Conservation (phyloP, 192 early-diverging fungal genomes). For the Coemansia sp. region DNA sequence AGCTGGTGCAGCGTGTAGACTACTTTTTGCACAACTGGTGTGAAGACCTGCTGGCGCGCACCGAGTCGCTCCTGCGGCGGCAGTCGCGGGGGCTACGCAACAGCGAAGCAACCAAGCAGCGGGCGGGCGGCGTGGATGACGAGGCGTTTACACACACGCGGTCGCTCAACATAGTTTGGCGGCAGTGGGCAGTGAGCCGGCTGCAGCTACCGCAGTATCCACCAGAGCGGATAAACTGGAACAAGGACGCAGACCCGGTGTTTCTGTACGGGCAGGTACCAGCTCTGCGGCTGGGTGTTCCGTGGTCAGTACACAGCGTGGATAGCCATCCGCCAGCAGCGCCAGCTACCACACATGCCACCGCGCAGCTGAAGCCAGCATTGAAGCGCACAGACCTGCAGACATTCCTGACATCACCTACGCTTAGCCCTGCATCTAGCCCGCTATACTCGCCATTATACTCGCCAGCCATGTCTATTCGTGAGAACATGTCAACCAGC, state of each 20-base stretch:
- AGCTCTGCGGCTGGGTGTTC: constrained; percentile 37
- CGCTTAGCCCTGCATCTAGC: constrained; percentile 43
- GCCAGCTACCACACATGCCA: neutral
- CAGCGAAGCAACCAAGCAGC: constrained; percentile 9
- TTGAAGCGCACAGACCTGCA: constrained; percentile 52
- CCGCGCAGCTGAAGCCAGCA: constrained; percentile 33
- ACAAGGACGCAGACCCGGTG: constrained; percentile 54
- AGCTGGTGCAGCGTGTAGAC: constrained; percentile 52
- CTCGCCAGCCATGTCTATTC: constrained; percentile 48
- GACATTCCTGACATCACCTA: constrained; percentile 48
- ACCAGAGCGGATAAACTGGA: constrained; percentile 56
- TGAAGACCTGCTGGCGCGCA: constrained; percentile 40
- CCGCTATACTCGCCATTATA: constrained; percentile 32
- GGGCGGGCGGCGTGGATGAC: constrained; percentile 18
- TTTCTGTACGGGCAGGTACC: constrained; percentile 54
- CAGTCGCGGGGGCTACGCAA: constrained; percentile 24
- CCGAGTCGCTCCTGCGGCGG: constrained; percentile 36
- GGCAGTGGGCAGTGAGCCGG: constrained; percentile 44
- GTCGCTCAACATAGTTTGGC: constrained; percentile 50
- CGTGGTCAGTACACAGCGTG: constrained; percentile 35
- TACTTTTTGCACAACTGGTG: constrained; percentile 52
- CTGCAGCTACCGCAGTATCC: constrained; percentile 47
- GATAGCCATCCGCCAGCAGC: neutral
- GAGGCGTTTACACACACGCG: constrained; percentile 45
- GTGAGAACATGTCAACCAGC: constrained; percentile 50